phyloP scores from a whole-genome alignment of 2,329 filamentous ascomycete genomes.

The Rhynchosporium agropyri region DNA sequence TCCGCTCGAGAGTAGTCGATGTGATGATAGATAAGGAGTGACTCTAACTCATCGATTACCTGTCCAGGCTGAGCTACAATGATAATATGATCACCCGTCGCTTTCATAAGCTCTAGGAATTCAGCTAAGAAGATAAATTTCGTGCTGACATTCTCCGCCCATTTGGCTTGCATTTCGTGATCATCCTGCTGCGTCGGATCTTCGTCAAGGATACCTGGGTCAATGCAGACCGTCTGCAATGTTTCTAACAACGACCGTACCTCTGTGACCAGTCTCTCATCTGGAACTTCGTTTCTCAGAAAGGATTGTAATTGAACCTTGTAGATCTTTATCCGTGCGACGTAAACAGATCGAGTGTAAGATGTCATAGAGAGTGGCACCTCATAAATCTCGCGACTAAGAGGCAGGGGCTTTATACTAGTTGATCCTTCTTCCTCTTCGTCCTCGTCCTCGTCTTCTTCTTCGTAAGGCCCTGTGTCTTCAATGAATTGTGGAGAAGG shows the following conservation, averaged over 20 bases:
- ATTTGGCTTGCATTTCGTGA: conserved; percentile 51
- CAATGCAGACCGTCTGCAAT: conserved; percentile 59
- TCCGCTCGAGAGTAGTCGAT: conserved; percentile 42
- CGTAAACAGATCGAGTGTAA: conserved; percentile 55
- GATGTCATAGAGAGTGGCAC: conserved; percentile 61
- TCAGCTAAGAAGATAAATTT: conserved; percentile 64
- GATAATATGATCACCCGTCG: conserved; percentile 52
- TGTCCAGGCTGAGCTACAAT: conserved; percentile 55
- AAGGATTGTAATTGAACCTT: conserved; percentile 52
- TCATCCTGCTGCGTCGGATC: conserved; percentile 44
- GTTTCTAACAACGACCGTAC: conserved; percentile 56
- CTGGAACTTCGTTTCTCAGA: conserved; percentile 50
- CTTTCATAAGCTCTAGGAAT: conserved; percentile 51
- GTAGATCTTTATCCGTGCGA: conserved; percentile 51
- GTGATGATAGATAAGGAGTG: conserved; percentile 49
- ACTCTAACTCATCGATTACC: conserved; percentile 55
- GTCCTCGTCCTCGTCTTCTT: conserved; percentile 6
- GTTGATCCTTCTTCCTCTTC: conserved; percentile 10
- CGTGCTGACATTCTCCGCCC: conserved; percentile 57
- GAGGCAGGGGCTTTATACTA: conserved; percentile 9
- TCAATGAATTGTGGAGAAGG: neutral
- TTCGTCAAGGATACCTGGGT: conserved; percentile 56
- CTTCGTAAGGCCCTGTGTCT: neutral
- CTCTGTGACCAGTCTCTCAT: conserved; percentile 46
- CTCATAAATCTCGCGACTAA: conserved; percentile 48